phyloP scores from a whole-genome alignment of 495 filamentous ascomycete genomes.

The Physcia stellaris region DNA sequence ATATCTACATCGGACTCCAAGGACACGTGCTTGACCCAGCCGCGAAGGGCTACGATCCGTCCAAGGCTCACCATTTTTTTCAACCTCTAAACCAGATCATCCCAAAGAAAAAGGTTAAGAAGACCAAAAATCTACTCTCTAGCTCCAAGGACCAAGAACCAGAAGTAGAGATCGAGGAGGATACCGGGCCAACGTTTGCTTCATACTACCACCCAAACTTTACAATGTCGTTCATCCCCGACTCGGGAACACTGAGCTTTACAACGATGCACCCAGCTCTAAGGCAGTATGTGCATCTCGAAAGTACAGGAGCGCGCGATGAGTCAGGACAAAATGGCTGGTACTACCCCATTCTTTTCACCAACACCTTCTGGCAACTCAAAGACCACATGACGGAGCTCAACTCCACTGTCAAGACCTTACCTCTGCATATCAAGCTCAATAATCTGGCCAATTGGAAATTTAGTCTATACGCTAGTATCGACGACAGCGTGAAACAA shows the following conservation, averaged over 20 bases:
- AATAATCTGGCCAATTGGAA: slow-evolving; percentile 82
- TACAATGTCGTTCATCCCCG: slow-evolving; percentile 75
- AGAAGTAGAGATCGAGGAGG: slow-evolving; percentile 34
- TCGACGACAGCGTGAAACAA: slow-evolving; percentile 80
- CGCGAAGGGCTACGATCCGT: slow-evolving; percentile 52
- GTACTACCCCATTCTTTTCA: slow-evolving; percentile 88
- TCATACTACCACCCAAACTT: slow-evolving; percentile 96
- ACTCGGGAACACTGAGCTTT: slow-evolving; percentile 54
- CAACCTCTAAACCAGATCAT: slow-evolving; percentile 80
- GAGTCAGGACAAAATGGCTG: slow-evolving; percentile 75
- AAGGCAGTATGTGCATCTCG: slow-evolving; percentile 64
- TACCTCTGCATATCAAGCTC: slow-evolving; percentile 76
- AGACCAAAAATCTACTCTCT: slow-evolving; percentile 81
- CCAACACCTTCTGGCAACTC: slow-evolving; percentile 97
- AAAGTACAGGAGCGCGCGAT: slow-evolving; percentile 62
- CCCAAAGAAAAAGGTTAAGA: slow-evolving; percentile 77
- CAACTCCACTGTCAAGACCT: slow-evolving; percentile 73
- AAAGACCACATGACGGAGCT: slow-evolving; percentile 79
- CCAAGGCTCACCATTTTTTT: slow-evolving; percentile 66
- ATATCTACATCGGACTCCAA: slow-evolving; percentile 73
- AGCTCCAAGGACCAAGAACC: slow-evolving; percentile 34
- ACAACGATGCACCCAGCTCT: slow-evolving; percentile 58
- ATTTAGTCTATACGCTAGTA: slow-evolving; percentile 66
- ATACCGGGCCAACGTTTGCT: slow-evolving; percentile 50
- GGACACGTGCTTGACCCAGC: slow-evolving; percentile 65